These are phyloP conservation scores for Piper longum DNA, from an alignment of 164 flowering plant genomes.

Conservation along the genomic window DNA sequence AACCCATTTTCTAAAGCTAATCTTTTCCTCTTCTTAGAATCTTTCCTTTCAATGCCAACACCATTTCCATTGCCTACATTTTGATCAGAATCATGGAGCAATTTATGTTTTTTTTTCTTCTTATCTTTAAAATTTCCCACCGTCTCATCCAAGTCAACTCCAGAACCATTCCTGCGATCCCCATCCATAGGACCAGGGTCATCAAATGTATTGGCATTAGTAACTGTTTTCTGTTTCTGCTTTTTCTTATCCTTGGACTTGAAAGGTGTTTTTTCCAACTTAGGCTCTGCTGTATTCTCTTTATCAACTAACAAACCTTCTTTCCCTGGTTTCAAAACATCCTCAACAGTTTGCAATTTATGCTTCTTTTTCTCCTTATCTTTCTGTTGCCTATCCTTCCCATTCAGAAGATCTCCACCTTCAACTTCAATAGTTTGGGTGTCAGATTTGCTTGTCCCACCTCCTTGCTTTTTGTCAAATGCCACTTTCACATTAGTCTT, in stretches of 20 bases:
- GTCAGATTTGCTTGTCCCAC: not conserved
- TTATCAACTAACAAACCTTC: not conserved
- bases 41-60: slow-evolving; percentile 14
- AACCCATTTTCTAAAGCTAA: slow-evolving; percentile 24
- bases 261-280: not conserved
- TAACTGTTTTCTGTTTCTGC: slow-evolving; percentile 14
- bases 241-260: slow-evolving; percentile 21
- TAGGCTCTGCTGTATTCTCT: slow-evolving; percentile 7
- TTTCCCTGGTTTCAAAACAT: not conserved
- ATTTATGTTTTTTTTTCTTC: slow-evolving; percentile 19
- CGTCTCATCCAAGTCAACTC: not conserved
- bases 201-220: slow-evolving; percentile 7
- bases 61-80: slow-evolving; percentile 9
- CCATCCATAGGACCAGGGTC: not conserved
- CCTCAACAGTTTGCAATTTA: not conserved
- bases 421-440: not conserved
- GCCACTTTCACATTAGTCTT: not conserved
- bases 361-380: slow-evolving; percentile 23
- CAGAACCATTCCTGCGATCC: slow-evolving; percentile 5
- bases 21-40: slow-evolving; percentile 56
- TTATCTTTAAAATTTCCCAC: slow-evolving; percentile 15
- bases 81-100: not conserved
- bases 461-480: not conserved
- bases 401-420: not conserved
- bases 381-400: slow-evolving; percentile 10